A percentile compares a stretch with the other conserved stretches of the same genome.
Conservation (phyloP, 2,329 filamentous ascomycete species). For the Seiridium unicorne region DNA sequence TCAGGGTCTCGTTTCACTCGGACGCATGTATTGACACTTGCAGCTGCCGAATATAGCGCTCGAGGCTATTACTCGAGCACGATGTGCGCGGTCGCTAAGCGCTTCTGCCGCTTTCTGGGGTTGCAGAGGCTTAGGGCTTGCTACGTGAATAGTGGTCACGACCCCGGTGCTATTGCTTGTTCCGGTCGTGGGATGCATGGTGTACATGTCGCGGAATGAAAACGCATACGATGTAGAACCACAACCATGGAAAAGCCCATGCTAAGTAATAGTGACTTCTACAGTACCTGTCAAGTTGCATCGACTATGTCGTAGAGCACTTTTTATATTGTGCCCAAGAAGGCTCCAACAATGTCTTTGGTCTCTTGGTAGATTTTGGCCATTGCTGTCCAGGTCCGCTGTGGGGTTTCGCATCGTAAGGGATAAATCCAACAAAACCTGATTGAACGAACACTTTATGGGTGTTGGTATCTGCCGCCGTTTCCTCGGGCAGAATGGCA, state of each 20-base stretch:
- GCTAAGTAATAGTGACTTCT: background rate
- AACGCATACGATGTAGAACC: background rate
- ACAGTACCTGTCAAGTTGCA: background rate
- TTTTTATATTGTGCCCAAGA: background rate
- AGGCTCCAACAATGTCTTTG: background rate
- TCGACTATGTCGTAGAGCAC: background rate
- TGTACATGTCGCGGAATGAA: background rate
- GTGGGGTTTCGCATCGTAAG: too few relatives aligned
- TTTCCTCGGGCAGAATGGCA: too few relatives aligned
- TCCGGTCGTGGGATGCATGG: background rate
- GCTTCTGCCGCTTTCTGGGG: conserved; percentile 7
- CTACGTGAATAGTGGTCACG: background rate
- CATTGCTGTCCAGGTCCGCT: too few relatives aligned
- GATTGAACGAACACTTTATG: too few relatives aligned
- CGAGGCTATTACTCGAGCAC: background rate
- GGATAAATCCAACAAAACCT: too few relatives aligned
- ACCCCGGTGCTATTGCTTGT: background rate
- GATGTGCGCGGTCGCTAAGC: conserved; percentile 2
- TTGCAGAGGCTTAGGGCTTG: background rate
- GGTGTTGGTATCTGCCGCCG: too few relatives aligned
- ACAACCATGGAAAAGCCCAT: background rate
- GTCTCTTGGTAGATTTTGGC: too few relatives aligned
- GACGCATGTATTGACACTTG: conserved; percentile 3
- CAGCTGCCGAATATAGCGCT: conserved; percentile 6
- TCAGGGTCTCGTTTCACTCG: conserved; percentile 9